A percentile compares a stretch with the other conserved stretches of the same genome.
phyloP scores from a whole-genome alignment of 768 basidiomycete species.

The Hygrocybe punicea region DNA sequence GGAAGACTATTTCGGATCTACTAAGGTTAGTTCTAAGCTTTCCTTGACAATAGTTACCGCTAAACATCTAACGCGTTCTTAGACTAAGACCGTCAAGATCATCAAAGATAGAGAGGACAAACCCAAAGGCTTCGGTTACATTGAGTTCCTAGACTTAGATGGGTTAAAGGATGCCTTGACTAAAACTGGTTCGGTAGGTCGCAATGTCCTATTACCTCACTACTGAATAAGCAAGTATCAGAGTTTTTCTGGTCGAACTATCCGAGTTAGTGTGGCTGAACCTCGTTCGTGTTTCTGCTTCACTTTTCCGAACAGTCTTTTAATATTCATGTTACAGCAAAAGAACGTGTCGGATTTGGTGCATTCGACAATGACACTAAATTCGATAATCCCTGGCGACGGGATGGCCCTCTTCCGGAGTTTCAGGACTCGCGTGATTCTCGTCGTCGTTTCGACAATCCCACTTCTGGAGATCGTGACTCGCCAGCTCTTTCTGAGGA shows the following conservation, averaged over 20 bases:
- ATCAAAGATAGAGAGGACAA: constrained; percentile 91
- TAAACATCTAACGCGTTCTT: constrained; percentile 1
- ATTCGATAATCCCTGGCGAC: constrained; percentile 81
- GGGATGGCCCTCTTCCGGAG: constrained; percentile 82
- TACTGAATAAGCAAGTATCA: constrained; percentile 27
- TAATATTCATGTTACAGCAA: constrained; percentile 49
- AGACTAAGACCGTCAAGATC: constrained; percentile 86
- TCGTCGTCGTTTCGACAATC: constrained; percentile 65
- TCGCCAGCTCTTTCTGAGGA: constrained; percentile 57
- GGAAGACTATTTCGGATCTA: constrained; percentile 70
- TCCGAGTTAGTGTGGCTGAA: constrained; percentile 94
- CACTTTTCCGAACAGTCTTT: constrained; percentile 1
- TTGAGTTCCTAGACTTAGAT: constrained; percentile 88
- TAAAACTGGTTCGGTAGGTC: constrained; percentile 64
- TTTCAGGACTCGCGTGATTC: constrained; percentile 58
- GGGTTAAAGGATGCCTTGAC: constrained; percentile 79
- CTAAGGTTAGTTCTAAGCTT: constrained; percentile 46
- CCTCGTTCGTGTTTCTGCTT: constrained; percentile 66
- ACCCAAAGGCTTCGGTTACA: constrained; percentile 97
- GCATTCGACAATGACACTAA: constrained; percentile 70
- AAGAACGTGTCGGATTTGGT: constrained; percentile 61
- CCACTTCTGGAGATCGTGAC: constrained; percentile 40
- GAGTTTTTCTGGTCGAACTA: constrained; percentile 70
- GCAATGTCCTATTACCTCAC: not conserved
- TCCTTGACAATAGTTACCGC: not conserved